Evolutionary conservation across 257 asterid genomes (phyloP).

Genomic region (Capsicum pubescens): DNA sequence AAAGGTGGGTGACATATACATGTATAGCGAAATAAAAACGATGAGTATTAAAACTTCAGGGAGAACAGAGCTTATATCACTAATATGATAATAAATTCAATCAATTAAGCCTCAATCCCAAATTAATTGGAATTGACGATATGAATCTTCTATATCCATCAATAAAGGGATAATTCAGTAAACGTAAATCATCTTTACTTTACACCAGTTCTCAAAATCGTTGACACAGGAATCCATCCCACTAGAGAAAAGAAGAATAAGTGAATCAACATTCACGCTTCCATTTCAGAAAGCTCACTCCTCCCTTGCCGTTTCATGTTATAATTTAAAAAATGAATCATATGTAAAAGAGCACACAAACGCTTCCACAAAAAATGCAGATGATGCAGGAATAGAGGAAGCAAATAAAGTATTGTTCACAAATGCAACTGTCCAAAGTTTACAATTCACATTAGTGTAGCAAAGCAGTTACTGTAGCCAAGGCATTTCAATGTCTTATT

Average conservation of each 20-base stretch:
- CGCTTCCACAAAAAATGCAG: neutral
- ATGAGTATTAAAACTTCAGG: neutral
- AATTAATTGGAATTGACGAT: neutral
- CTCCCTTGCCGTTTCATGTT: neutral
- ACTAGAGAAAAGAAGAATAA: neutral
- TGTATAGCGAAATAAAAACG: neutral
- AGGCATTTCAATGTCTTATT: neutral
- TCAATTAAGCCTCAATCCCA: too few relatives aligned
- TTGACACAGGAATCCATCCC: slow-evolving; percentile 1
- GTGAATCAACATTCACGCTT: neutral
- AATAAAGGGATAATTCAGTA: neutral
- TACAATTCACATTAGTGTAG: neutral
- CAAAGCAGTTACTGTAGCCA: neutral
- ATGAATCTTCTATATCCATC: neutral
- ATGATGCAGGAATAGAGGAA: neutral
- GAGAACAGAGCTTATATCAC: neutral
- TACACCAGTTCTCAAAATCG: neutral
- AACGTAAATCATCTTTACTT: neutral
- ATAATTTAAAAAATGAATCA: neutral
- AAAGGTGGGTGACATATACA: slow-evolving; percentile 8
- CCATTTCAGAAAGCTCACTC: neutral
- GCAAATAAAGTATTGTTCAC: neutral
- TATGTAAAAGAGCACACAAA: neutral
- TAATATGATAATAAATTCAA: too few relatives aligned
- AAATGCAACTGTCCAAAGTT: neutral